These are phyloP conservation scores for Irpex sp. DNA, from an alignment of 1,284 basidiomycete species.

Conservation along the genomic window DNA sequence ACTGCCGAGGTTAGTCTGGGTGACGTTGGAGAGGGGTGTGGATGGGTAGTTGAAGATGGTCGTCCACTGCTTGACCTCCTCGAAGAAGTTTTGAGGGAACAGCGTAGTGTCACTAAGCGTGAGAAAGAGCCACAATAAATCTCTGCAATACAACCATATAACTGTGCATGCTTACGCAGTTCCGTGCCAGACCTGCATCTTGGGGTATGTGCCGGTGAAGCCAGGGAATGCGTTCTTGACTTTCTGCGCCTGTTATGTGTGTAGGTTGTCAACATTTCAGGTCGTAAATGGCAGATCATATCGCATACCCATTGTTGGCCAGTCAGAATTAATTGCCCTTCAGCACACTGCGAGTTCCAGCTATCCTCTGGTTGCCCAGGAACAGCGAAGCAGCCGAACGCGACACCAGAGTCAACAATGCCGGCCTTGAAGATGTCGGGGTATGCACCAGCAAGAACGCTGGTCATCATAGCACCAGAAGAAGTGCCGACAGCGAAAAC, in stretches of 20 bases:
- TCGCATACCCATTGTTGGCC: constrained; percentile 42
- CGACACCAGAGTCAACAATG: constrained; percentile 47
- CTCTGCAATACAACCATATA: not conserved
- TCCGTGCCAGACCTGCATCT: constrained; percentile 54
- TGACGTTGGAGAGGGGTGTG: constrained; percentile 35
- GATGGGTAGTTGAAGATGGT: constrained; percentile 40
- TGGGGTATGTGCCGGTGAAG: constrained; percentile 48
- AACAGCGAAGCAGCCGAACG: constrained; percentile 52
- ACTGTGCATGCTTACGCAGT: constrained; percentile 31
- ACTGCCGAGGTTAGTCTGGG: constrained; percentile 31
- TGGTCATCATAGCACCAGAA: constrained; percentile 63
- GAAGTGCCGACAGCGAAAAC: constrained; percentile 51
- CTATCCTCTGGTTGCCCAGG: constrained; percentile 23
- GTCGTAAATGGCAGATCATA: no score
- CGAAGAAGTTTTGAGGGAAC: constrained; percentile 46
- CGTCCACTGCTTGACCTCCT: constrained; percentile 46
- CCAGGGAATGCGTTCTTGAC: constrained; percentile 43
- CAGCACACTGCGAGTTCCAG: constrained; percentile 49
- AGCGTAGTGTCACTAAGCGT: constrained; percentile 42
- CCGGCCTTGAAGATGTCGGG: constrained; percentile 52
- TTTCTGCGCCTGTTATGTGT: constrained; percentile 29
- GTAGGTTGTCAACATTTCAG: not conserved
- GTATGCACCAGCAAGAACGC: constrained; percentile 50
- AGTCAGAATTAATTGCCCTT: constrained; percentile 42
- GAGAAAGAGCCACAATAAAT: not conserved